Conservation (phyloP, 106 monocot genomes). For the Posidonia australis region DNA sequence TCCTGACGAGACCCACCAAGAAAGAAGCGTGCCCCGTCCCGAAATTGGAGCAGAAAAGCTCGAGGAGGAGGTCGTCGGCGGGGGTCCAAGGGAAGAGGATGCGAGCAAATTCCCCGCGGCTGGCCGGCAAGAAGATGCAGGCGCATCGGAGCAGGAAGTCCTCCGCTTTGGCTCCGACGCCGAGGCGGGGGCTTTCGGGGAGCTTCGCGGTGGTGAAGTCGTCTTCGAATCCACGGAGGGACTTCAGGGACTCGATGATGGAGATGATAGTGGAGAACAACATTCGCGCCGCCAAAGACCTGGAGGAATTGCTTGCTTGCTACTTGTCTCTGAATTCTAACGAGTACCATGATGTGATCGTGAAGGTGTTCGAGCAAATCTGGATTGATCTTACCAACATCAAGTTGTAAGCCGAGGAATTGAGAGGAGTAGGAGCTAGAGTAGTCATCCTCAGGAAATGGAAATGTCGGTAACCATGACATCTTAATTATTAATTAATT, state of each 20-base stretch:
- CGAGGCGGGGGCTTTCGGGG: conserved; percentile 15
- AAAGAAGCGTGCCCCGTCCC: neutral
- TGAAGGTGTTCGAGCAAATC: conserved; percentile 71
- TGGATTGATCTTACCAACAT: conserved; percentile 46
- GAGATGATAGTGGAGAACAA: conserved; percentile 90
- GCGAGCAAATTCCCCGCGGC: conserved; percentile 25
- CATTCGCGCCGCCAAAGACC: conserved; percentile 33
- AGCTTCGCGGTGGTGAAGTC: conserved; percentile 63
- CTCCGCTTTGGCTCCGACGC: neutral
- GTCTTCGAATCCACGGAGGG: conserved; percentile 55
- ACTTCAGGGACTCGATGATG: conserved; percentile 81
- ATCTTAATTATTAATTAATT: no score
- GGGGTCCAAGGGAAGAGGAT: conserved; percentile 10
- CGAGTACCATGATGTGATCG: conserved; percentile 72
- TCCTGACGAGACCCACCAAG: conserved; percentile 34
- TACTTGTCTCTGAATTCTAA: conserved; percentile 65
- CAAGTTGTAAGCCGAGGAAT: neutral
- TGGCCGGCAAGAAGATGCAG: conserved; percentile 7
- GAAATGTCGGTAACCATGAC: no score
- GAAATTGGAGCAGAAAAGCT: neutral
- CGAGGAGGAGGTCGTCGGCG: neutral
- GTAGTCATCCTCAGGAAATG: no score
- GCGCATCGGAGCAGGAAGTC: neutral
- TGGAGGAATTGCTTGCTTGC: conserved; percentile 75
- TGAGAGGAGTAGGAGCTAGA: no score